Evolutionary conservation across 164 flowering plant genomes (phyloP), one percentile per base, ranked within the genome.

Genomic region (Cinnamomum chago): DNA sequence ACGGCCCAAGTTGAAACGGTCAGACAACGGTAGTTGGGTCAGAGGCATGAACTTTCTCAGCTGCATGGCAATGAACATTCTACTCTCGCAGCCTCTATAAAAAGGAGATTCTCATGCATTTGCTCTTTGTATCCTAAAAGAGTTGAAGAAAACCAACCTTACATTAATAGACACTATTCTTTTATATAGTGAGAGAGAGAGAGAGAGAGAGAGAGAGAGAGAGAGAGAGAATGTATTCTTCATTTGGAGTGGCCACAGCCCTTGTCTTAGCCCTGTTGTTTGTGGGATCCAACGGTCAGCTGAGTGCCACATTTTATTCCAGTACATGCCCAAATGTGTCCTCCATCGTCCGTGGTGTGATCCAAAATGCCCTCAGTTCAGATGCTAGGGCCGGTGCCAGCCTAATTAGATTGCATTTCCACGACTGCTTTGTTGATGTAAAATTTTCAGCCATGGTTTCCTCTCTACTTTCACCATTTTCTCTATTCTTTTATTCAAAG

Each of bases 351-450:
- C 72, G 77, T 1, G 70, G 60, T 1, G 81, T 84, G 2, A 23
- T 91, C 5, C 68, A 72, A 27, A 78, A 83, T 22, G 86, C 89
- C 70, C 55, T 76, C 4, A 75, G 52, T 24, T 71, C 77, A 0
- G 92, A 88, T 73, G 64, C 78, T 2, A 67, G 92, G 0, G 84
- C 86, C 25, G 84, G 76, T 0, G 92, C 95, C 2, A 87, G 83
- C 73, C 85, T 90, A 65, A 69, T 84, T 70, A 82, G 90, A 7
- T 89, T 88, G 65, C 90, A 89, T 76, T 92, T 89, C 73, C 97
- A 89, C 55, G 94, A 88, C 71, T 92, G 95, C 78, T 90, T 85
- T 77, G 95, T 89, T 28, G 67, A 90, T 73, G 92, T 87, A 76
- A 12, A 15, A 35, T 15, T 67, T 30, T 14, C 2, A 3, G 17